Evolutionary conservation across 805 yeast genomes (phyloP).

Genomic region (Saccharomyces kudriavzevii): DNA sequence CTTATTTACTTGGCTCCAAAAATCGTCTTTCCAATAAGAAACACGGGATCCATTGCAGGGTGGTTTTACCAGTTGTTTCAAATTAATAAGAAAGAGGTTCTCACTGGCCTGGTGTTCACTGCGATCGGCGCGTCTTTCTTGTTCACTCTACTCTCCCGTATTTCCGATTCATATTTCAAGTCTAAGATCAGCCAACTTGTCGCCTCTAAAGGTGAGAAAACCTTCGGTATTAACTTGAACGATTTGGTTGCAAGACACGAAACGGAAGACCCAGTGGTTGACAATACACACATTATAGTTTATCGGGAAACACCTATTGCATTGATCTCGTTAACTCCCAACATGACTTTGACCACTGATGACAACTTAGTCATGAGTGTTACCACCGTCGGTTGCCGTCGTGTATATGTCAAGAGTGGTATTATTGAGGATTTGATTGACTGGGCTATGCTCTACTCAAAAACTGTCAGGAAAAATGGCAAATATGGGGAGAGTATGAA

Average conservation of each 20-base stretch:
- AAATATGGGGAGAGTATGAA: conserved; percentile 30
- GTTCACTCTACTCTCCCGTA: conserved; percentile 33
- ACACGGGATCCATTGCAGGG: conserved; percentile 14
- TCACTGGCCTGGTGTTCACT: conserved; percentile 34
- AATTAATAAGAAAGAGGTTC: conserved; percentile 24
- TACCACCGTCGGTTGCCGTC: conserved; percentile 54
- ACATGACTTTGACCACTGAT: conserved; percentile 35
- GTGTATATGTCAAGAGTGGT: conserved; percentile 58
- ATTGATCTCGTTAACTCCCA: conserved; percentile 39
- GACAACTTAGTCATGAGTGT: conserved; percentile 44
- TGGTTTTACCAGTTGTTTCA: conserved; percentile 18
- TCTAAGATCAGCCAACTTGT: conserved; percentile 32
- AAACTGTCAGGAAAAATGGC: conserved; percentile 30
- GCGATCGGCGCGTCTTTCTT: conserved; percentile 33
- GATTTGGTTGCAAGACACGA: conserved; percentile 11
- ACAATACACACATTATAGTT: conserved; percentile 46
- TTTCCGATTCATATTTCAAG: conserved; percentile 43
- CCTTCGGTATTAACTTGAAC: conserved; percentile 43
- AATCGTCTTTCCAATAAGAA: conserved; percentile 14
- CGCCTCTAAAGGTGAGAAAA: conserved; percentile 29
- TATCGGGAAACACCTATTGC: conserved; percentile 73
- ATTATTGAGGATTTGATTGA: conserved; percentile 54
- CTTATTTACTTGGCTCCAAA: conserved; percentile 16
- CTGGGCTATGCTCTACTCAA: conserved; percentile 48
- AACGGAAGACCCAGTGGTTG: conserved; percentile 30